These are phyloP conservation scores for Collybia mongolica DNA, from an alignment of 768 basidiomycete species.

Conservation along the genomic window DNA sequence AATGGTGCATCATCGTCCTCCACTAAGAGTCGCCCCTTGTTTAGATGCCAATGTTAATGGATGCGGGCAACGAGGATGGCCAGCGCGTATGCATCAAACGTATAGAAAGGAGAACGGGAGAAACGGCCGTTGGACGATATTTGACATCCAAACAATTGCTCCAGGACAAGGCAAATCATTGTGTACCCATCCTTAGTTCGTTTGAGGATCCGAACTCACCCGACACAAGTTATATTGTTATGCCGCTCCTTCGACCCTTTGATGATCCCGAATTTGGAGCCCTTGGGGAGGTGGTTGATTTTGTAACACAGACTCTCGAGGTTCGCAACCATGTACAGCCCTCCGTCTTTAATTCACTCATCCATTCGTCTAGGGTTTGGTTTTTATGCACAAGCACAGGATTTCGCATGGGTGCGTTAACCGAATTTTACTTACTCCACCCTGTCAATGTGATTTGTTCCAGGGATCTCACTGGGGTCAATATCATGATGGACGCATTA, in stretches of 20 bases:
- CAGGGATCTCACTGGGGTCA: conserved; percentile 3
- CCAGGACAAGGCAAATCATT: conserved; percentile 11
- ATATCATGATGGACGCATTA: conserved; percentile 7
- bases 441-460: conserved; percentile 2
- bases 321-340: not conserved
- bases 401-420: conserved; percentile 33
- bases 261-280: conserved; percentile 31
- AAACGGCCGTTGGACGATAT: conserved; percentile 18
- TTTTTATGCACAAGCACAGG: conserved; percentile 27
- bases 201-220: conserved; percentile 11
- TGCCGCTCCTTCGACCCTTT: conserved; percentile 36
- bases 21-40: not conserved
- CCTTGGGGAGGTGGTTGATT: conserved; percentile 30
- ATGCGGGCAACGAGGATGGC: conserved; percentile 23
- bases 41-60: conserved; percentile 25
- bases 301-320: conserved; percentile 25
- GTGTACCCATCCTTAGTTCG: conserved; percentile 18
- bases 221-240: conserved; percentile 21
- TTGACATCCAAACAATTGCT: conserved; percentile 8
- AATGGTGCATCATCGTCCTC: not conserved
- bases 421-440: too few species aligned
- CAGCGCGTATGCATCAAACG: conserved; percentile 27
- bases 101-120: conserved; percentile 15
- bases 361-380: conserved; percentile 17
- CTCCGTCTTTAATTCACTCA: too few species aligned